phyloP scores from a whole-genome alignment of 768 basidiomycete genomes.

The Leccinum olivaceopallidum region DNA sequence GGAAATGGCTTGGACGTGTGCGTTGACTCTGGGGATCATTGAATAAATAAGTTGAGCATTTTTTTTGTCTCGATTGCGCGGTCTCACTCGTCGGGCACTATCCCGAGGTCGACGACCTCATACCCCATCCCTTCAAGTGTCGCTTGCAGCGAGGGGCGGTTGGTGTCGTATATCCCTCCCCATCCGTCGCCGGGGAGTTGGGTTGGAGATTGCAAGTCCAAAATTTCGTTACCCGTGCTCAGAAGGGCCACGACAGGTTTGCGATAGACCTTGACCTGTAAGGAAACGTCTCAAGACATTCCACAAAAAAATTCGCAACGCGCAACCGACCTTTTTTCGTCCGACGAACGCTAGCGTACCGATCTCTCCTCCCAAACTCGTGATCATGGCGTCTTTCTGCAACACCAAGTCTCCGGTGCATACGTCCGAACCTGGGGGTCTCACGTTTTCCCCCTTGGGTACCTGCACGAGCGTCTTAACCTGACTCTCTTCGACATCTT shows the following conservation, averaged over 20 bases:
- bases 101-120: slow-evolving; percentile 76
- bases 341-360: slow-evolving; percentile 84
- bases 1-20: slow-evolving; percentile 58
- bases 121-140: slow-evolving; percentile 74
- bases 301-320: not conserved
- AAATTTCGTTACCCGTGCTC: slow-evolving; percentile 84
- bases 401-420: slow-evolving; percentile 65
- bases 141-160: slow-evolving; percentile 75
- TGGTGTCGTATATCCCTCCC: slow-evolving; percentile 84
- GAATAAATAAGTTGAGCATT: not conserved
- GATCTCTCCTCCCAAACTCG: slow-evolving; percentile 74
- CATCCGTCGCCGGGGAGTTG: slow-evolving; percentile 43
- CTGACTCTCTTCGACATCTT: slow-evolving; percentile 62
- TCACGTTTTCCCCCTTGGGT: slow-evolving; percentile 66
- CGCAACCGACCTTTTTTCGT: slow-evolving; percentile 53
- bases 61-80: not conserved
- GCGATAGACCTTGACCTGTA: slow-evolving; percentile 64
- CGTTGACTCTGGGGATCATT: slow-evolving; percentile 43
- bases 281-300: not conserved
- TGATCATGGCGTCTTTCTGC: slow-evolving; percentile 58
- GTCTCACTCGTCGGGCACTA: slow-evolving; percentile 70
- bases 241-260: slow-evolving; percentile 79
- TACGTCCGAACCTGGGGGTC: slow-evolving; percentile 75
- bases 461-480: slow-evolving; percentile 69
- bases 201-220: slow-evolving; percentile 55